phyloP scores from a whole-genome alignment of 805 yeast genomes.

The Starmera quercuum region DNA sequence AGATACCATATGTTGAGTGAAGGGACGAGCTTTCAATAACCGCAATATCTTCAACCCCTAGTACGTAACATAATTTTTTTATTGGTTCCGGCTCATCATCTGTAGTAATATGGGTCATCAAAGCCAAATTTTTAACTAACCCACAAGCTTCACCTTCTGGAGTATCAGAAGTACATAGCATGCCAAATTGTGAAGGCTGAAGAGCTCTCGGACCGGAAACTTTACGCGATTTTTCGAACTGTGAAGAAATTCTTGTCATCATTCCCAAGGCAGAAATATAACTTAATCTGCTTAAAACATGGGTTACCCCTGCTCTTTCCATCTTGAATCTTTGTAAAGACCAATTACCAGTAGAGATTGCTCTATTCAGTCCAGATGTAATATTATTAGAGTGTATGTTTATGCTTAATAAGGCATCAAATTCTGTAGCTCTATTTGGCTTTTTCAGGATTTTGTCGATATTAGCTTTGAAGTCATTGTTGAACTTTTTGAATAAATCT shows the following conservation, averaged over 20 bases:
- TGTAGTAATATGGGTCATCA: constrained; percentile 98
- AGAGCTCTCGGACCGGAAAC: constrained; percentile 98
- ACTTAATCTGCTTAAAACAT: constrained; percentile 83
- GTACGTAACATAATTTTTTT: constrained; percentile 59
- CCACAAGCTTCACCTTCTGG: constrained; percentile 99
- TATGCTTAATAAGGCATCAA: constrained; percentile 85
- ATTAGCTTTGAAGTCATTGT: constrained; percentile 87
- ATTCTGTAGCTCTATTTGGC: constrained; percentile 91
- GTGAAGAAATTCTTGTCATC: constrained; percentile 99
- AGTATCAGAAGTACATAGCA: constrained; percentile 97
- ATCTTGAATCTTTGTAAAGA: constrained; percentile 96
- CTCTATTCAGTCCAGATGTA: constrained; percentile 89
- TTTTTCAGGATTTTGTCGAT: constrained; percentile 90
- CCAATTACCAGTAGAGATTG: constrained; percentile 99
- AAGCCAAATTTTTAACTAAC: constrained; percentile 89
- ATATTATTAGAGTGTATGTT: constrained; percentile 89
- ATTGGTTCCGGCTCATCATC: constrained; percentile 96
- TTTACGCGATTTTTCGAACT: constrained; percentile 94
- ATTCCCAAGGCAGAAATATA: constrained; percentile 94
- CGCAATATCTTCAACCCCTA: constrained; percentile 87
- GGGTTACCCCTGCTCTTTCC: constrained; percentile 99
- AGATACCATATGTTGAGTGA: constrained; percentile 77
- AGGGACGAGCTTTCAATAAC: constrained; percentile 76
- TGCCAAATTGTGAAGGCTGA: constrained; percentile 98
- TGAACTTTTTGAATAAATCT: constrained; percentile 94